Evolutionary conservation across 2,329 filamentous ascomycete genomes (phyloP), one percentile per base, ranked within the genome.

Genomic region (Cercospora nicotianae): DNA sequence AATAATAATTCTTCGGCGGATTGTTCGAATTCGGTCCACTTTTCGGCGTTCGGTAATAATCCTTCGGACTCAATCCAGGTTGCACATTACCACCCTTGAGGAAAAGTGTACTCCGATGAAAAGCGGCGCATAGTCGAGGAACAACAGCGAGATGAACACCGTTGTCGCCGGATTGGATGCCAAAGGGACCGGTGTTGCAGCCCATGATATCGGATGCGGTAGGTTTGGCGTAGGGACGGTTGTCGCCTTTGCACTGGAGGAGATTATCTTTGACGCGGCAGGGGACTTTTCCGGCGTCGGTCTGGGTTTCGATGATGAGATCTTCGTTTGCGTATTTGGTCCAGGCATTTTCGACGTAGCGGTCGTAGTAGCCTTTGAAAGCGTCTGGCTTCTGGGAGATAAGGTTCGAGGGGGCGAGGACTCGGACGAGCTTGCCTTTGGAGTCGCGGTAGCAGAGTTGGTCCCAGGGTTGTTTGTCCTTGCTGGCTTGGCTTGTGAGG

Each of bases 21-120:
- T 26, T 42, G 12, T 23, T 20, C 7, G 12, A 31, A 9, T 61
- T 61, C 36, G 59, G 59, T 23, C 83, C 72, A 33, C 83, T 83
- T 2, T 67, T 61, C n/a, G 72, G 83, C 82, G 73, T 12, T 77
- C 75, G 60, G 76, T 86, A 87, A 23, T 67, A 68, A 18, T 71
- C 69, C 0, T 74, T 68, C 1, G 82, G 70, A 5, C 31, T n/a
- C 0, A 69, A n/a, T 33, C 76, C 75, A 1, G 85, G 85, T 73
- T 86, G 82, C 1, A 80, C 69, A 69, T 84, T 75, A 23, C 85
- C 85, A 0, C 82, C 84, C 0, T 75, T 72, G 0, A 79, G 75
- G 61, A 91, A 79, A 63, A 94, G 79, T 5, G 90, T 94, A 18
- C 86, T 87, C 20, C 92, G 86, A 79, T 94, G 93, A 74, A 94